Evolutionary conservation across 768 basidiomycete species (phyloP).

Genomic region (Auricularia cornea): DNA sequence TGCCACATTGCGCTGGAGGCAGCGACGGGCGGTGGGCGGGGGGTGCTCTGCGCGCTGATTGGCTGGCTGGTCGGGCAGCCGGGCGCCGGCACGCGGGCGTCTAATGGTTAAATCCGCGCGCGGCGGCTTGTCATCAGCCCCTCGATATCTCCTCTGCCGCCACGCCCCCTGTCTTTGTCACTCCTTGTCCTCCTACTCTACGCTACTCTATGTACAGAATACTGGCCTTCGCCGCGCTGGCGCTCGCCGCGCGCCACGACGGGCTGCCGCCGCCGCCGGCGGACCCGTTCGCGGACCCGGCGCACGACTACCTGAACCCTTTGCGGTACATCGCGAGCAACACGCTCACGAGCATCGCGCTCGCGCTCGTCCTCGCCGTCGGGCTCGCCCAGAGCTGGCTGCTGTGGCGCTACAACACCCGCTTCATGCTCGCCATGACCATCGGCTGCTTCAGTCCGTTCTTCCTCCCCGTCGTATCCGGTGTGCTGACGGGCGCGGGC

Average conservation of each 20-base stretch:
- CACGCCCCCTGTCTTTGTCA: too few species aligned
- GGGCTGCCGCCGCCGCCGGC: background rate
- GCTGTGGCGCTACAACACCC: conserved; percentile 38
- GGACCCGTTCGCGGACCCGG: conserved; percentile 29
- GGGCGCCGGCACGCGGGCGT: too few species aligned
- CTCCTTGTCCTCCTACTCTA: too few species aligned
- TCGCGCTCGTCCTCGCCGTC: conserved; percentile 31
- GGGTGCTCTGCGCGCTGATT: too few species aligned
- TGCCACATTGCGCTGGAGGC: too few species aligned
- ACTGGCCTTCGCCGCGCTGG: background rate
- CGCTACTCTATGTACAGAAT: too few species aligned
- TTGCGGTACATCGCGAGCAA: conserved; percentile 50
- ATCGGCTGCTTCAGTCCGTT: conserved; percentile 51
- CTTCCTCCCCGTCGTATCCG: background rate
- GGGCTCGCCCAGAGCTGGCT: conserved; percentile 38
- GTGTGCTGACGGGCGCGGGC: background rate
- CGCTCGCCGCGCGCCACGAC: background rate
- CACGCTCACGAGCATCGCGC: conserved; percentile 35
- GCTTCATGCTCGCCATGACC: conserved; percentile 53
- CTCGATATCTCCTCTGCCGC: too few species aligned
- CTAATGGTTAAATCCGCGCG: too few species aligned
- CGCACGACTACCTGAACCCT: conserved; percentile 44
- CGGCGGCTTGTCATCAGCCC: too few species aligned
- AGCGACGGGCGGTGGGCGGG: too few species aligned
- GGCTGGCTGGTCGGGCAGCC: too few species aligned